These are phyloP conservation scores for Talaromyces rugulosus DNA, from an alignment of 2,329 filamentous ascomycete genomes.

Conservation along the genomic window DNA sequence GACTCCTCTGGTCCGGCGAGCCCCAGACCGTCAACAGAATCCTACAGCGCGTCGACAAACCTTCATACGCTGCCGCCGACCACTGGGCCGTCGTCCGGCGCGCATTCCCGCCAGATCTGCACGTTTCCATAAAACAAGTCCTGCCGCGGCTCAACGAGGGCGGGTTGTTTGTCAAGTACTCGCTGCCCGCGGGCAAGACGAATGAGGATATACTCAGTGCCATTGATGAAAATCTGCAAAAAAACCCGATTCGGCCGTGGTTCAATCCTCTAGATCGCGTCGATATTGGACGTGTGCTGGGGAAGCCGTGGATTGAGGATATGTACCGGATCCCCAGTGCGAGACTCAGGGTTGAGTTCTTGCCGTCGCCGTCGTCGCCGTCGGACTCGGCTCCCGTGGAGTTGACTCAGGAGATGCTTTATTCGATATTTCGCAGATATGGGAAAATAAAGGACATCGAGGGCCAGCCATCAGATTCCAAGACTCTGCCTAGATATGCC, in stretches of 20 bases:
- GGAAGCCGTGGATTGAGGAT: constrained; percentile 91
- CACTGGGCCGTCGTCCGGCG: constrained; percentile 53
- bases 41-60: constrained; percentile 50
- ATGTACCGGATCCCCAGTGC: constrained; percentile 75
- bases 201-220: constrained; percentile 55
- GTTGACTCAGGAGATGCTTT: constrained; percentile 79
- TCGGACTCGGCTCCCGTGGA: constrained; percentile 71
- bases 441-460: constrained; percentile 86
- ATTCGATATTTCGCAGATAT: constrained; percentile 81
- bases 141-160: constrained; percentile 85
- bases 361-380: constrained; percentile 60
- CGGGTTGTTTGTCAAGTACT: constrained; percentile 87
- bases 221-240: constrained; percentile 60
- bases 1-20: constrained; percentile 47
- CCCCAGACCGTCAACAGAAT: constrained; percentile 46
- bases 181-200: constrained; percentile 43
- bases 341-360: constrained; percentile 77
- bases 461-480: constrained; percentile 79
- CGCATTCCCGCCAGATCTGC: constrained; percentile 59
- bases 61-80: constrained; percentile 51
- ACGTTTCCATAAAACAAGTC: constrained; percentile 73
- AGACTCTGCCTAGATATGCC: constrained; percentile 75
- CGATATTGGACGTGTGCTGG: constrained; percentile 68
- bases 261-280: constrained; percentile 78
- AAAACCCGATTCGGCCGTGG: constrained; percentile 77